Base-by-base conservation (phyloP, 2,329 filamentous ascomycete genomes). In the Alternaria panax region DNA sequence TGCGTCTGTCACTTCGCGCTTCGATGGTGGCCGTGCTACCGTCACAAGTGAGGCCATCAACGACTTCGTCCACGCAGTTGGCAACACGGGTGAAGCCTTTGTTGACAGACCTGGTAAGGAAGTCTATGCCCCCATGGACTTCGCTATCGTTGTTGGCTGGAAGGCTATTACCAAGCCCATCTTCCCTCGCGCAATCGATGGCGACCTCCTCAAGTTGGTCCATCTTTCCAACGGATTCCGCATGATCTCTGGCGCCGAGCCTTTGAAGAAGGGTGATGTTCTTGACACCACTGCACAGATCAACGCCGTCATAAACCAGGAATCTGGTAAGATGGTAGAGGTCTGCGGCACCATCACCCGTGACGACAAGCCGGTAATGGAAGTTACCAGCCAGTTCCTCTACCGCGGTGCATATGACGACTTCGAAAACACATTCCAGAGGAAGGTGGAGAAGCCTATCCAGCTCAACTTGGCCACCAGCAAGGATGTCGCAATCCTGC, bases 81-180 rank as follows among this genome's bases (percentile, higher is more conserved):
- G 96, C 66, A 99, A 99, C 81, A 97, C 92, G 14, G 94, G 94
- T 36, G 95, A 99, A 78, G 93, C 95, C 7, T 99, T 99, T 69
- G 94, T 99, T 53, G 94, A 98, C 73, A 88, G 94, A 47, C 94
- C 93, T 43, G 94, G 93, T 68, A 98, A 98, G 83, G 89, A 92
- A 63, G 92, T 97, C 65, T 94, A 90, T 70, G 95, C 95, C 7
- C 95, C 96, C 30, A 99, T 99, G 95, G 95, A 99, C 80, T 99
- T 97, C 73, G 93, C 93, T 67, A 97, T 97, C 67, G 93, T 97
- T n/a, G 91, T 96, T 51, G 93, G 93, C 63, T 97, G 93, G 93
- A 98, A 99, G 83, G 95, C 95, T 42, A 99, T 99, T 74, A 99
- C 93, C 11, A 98, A 98, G 86, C 95, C 95, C 14, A 99, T 99